Evolutionary conservation across 2,329 filamentous ascomycete genomes (phyloP).

Genomic region (Penicillium griseofulvum): DNA sequence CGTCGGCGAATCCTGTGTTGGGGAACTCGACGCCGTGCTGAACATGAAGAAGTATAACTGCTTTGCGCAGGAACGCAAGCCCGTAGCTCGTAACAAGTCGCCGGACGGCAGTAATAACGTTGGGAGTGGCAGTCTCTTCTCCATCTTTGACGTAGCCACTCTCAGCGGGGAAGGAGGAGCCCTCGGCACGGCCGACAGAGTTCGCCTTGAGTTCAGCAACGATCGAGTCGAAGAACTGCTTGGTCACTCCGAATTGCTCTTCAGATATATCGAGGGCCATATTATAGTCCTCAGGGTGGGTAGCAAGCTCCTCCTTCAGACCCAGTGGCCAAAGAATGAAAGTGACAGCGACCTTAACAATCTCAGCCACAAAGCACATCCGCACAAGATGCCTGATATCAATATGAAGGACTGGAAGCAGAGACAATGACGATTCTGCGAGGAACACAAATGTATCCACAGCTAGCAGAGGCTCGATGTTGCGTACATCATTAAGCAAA

Average conservation of each 20-base stretch:
- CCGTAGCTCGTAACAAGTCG: constrained; percentile 71
- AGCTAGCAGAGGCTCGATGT: constrained; percentile 40
- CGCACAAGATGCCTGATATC: constrained; percentile 78
- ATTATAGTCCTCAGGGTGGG: constrained; percentile 29
- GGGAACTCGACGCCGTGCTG: constrained; percentile 87
- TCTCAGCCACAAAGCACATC: constrained; percentile 85
- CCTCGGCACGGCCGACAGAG: constrained; percentile 35
- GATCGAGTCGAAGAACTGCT: constrained; percentile 40
- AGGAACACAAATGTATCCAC: constrained; percentile 60
- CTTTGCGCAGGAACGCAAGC: constrained; percentile 84
- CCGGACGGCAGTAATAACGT: constrained; percentile 33
- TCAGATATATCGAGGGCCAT: constrained; percentile 28
- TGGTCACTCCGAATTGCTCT: constrained; percentile 29
- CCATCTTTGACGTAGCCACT: constrained; percentile 40
- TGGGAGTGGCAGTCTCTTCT: constrained; percentile 34
- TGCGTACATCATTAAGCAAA: constrained; percentile 36
- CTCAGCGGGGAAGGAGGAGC: constrained; percentile 36
- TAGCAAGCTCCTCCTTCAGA: constrained; percentile 34
- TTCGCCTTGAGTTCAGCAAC: constrained; percentile 38
- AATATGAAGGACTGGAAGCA: constrained; percentile 65
- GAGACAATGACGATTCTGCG: constrained; percentile 70
- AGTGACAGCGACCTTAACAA: constrained; percentile 73
- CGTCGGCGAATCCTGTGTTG: constrained; percentile 60
- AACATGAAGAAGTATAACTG: constrained; percentile 77
- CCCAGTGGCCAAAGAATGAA: constrained; percentile 46